Evolutionary conservation across 23 red algal genomes (phyloP), one percentile per base, ranked within the genome.

Genomic region (Rhodosorus marinus): DNA sequence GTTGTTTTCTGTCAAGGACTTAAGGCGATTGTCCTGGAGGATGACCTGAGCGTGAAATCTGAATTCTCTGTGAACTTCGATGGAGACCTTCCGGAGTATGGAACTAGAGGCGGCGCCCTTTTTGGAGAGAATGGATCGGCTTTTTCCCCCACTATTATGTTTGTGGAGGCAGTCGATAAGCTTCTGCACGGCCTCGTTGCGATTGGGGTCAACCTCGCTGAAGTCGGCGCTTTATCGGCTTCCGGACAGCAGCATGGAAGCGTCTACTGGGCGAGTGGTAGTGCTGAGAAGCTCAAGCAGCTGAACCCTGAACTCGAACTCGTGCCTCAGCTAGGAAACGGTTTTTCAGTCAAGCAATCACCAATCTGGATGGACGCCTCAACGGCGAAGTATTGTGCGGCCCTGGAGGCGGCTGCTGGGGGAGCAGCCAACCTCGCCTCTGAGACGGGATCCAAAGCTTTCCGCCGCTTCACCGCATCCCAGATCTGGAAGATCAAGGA

Each of bases 221-320:
- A 20, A 14, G 47, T 77, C 8, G 14, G 60, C 15, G 60, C 59
- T 28, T 45, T 77, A 28, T 31, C 48, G 3, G 57, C 23, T 34
- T 69, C 72, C 26, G 72, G 51, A 3, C 72, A 77, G 49, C 72
- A 77, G 62, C 72, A 77, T 54, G 72, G 72, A 5, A 47, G 35
- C 19, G 57, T 77, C 19, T 77, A 66, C 29, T 77, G 72, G 72
- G 31, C 26, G 53, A 2, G 14, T 1, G 42, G 38, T 15, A 52
- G 49, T 9, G 21, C 22, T 15, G 43, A 54, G 35, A 8, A 29
- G n/a, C 29, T 64, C 24, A 11, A 14, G 2, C 47, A 17, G 6
- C 35, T 61, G 27, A 27, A 40, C 26, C 27, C 29, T 31, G 41
- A 20, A 40, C 54, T 66, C 25, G n/a, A n/a, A n/a, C n/a, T n/a